Evolutionary conservation across 2,329 filamentous ascomycete genomes (phyloP).

Genomic region (Apiospora marii): DNA sequence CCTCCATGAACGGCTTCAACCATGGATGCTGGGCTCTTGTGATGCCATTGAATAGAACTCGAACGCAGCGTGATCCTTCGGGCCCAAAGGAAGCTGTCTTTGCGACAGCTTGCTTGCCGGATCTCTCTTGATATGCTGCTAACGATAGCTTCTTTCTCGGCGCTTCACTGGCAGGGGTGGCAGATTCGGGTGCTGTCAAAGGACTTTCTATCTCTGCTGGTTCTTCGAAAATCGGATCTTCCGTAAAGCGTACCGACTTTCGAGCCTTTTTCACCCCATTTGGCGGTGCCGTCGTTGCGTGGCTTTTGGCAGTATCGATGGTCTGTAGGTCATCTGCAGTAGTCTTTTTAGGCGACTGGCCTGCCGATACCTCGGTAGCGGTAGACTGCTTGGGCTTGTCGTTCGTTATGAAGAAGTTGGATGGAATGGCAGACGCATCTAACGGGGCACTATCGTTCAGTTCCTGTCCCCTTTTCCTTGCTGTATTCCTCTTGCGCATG

Average conservation of each 20-base stretch:
- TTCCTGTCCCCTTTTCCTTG: slow-evolving; percentile 52
- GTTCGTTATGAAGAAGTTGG: slow-evolving; percentile 38
- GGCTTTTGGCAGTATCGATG: neutral
- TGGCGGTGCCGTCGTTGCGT: neutral
- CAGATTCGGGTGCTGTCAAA: slow-evolving; percentile 20
- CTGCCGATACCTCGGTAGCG: neutral
- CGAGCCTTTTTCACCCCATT: slow-evolving; percentile 22
- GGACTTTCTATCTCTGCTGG: slow-evolving; percentile 35
- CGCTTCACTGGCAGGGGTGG: neutral
- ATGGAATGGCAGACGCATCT: slow-evolving; percentile 44
- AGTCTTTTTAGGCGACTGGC: neutral
- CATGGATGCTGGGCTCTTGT: slow-evolving; percentile 35
- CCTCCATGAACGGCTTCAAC: slow-evolving; percentile 36
- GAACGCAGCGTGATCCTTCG: slow-evolving; percentile 32
- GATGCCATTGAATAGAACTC: slow-evolving; percentile 37
- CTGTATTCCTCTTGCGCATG: slow-evolving; percentile 47
- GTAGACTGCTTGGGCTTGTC: slow-evolving; percentile 28
- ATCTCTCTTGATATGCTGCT: slow-evolving; percentile 37
- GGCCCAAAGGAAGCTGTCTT: slow-evolving; percentile 38
- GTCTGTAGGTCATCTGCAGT: neutral
- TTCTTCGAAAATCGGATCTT: slow-evolving; percentile 26
- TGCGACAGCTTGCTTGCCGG: slow-evolving; percentile 35
- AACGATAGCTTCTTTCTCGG: slow-evolving; percentile 34
- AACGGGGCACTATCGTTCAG: slow-evolving; percentile 52
- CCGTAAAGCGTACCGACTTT: slow-evolving; percentile 27